Percentiles rank a stretch among this genome's conserved stretches.
Evolutionary conservation across 2,329 filamentous ascomycete genomes (phyloP).

Genomic region (Talaromyces marneffei): DNA sequence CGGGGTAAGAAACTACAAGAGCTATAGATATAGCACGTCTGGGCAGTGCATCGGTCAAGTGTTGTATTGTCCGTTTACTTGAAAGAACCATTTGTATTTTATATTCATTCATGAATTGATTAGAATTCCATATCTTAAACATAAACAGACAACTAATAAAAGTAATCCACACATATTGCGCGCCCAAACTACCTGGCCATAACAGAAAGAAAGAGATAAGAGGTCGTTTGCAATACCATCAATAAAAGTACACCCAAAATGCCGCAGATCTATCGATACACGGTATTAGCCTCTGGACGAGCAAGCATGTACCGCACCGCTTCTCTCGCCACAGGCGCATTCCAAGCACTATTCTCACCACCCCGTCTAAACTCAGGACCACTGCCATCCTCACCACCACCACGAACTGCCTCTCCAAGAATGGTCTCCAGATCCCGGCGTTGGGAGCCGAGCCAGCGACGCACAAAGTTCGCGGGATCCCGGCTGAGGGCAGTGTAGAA

Average conservation of each 20-base stretch:
- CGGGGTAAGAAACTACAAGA: neutral
- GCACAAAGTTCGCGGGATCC: slow-evolving; percentile 78
- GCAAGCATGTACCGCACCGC: slow-evolving; percentile 58
- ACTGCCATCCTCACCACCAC: slow-evolving; percentile 50
- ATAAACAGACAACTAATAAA: neutral
- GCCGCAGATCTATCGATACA: slow-evolving; percentile 2
- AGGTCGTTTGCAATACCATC: neutral
- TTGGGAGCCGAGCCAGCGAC: slow-evolving; percentile 84
- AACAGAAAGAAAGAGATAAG: neutral
- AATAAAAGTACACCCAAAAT: neutral
- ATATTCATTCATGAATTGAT: neutral
- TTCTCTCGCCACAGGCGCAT: slow-evolving; percentile 55
- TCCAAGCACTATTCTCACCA: slow-evolving; percentile 59
- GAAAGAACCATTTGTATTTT: neutral
- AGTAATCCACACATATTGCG: neutral
- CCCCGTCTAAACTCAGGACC: slow-evolving; percentile 42
- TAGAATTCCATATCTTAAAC: neutral
- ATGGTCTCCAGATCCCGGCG: slow-evolving; percentile 85
- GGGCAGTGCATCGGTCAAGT: neutral
- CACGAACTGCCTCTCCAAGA: slow-evolving; percentile 68
- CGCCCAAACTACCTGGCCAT: slow-evolving; percentile 8
- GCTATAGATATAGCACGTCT: neutral
- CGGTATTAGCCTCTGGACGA: slow-evolving; percentile 33
- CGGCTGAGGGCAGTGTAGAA: slow-evolving; percentile 75
- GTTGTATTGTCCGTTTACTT: neutral